Conservation (phyloP, 2,329 filamentous ascomycete genomes). For the Coniochaeta prunicola region DNA sequence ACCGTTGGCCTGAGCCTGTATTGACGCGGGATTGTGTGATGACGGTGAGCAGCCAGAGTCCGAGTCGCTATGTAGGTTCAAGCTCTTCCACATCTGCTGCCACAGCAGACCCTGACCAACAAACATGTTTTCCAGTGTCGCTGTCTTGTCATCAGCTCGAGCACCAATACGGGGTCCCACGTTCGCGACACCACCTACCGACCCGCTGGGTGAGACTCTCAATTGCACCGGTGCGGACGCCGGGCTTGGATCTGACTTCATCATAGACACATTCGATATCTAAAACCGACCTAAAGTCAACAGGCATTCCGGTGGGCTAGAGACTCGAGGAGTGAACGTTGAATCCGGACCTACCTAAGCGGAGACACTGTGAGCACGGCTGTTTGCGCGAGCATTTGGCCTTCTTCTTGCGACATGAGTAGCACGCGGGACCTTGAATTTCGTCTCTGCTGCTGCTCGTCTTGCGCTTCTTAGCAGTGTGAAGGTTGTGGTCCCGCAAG, state of each 20-base stretch:
- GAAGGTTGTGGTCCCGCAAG: not conserved
- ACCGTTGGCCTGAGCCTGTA: not conserved
- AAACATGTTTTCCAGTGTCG: slow-evolving; percentile 28
- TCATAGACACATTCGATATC: slow-evolving; percentile 26
- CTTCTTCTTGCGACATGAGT: slow-evolving; percentile 36
- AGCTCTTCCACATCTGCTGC: slow-evolving; percentile 21
- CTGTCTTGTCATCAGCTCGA: not conserved
- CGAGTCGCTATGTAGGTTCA: slow-evolving; percentile 1
- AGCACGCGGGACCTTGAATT: slow-evolving; percentile 19
- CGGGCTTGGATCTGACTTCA: slow-evolving; percentile 22
- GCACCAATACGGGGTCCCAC: too few relatives aligned
- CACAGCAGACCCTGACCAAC: slow-evolving; percentile 26
- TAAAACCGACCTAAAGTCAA: not conserved
- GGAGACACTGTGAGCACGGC: slow-evolving; percentile 33
- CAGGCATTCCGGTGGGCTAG: not conserved
- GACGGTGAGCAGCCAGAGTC: slow-evolving; percentile 2
- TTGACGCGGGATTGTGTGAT: too few relatives aligned
- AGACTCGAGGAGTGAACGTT: not conserved
- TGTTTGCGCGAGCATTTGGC: slow-evolving; percentile 33
- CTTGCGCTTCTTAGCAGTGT: slow-evolving; percentile 2
- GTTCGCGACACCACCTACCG: not conserved
- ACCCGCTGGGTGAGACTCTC: slow-evolving; percentile 25
- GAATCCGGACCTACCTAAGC: slow-evolving; percentile 17
- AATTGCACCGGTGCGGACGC: slow-evolving; percentile 25
- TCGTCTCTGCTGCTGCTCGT: not conserved